phyloP scores from a whole-genome alignment of 2,329 filamentous ascomycete species.

The Fusarium udum region DNA sequence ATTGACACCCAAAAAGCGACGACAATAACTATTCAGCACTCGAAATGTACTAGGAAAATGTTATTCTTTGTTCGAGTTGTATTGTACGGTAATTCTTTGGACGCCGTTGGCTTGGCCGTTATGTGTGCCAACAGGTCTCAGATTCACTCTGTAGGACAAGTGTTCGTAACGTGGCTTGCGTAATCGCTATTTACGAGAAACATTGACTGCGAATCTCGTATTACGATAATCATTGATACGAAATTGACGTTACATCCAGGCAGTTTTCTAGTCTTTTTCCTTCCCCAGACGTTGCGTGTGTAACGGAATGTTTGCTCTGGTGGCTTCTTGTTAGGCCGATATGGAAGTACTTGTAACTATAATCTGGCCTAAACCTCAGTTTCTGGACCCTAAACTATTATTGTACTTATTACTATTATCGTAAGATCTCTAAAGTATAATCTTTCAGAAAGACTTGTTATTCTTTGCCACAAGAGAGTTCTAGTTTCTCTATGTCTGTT shows the following conservation, averaged over 20 bases:
- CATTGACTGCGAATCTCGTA: not conserved
- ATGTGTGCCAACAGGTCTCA: not conserved
- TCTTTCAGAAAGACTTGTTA: too few species aligned
- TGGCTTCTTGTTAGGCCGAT: not conserved
- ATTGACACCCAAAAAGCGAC: not conserved
- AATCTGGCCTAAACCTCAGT: not conserved
- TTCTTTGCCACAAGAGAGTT: too few species aligned
- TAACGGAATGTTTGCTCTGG: not conserved
- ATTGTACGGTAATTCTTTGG: not conserved
- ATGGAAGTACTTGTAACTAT: not conserved
- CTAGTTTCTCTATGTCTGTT: not conserved
- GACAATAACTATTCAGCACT: slow-evolving; percentile 2
- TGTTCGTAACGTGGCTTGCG: slow-evolving; percentile 26
- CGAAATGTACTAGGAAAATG: not conserved
- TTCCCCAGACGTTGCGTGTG: not conserved
- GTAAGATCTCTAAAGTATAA: not conserved
- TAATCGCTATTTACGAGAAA: slow-evolving; percentile 6
- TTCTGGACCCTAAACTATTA: not conserved
- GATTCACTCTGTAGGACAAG: slow-evolving; percentile 9
- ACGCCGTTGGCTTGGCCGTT: not conserved
- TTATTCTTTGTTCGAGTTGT: not conserved
- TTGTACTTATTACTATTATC: not conserved
- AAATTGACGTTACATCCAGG: not conserved
- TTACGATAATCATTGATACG: not conserved
- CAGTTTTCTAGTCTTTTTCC: not conserved